These are phyloP conservation scores for Diaporthe amygdali DNA, from an alignment of 2,329 filamentous ascomycete species.

Conservation along the genomic window DNA sequence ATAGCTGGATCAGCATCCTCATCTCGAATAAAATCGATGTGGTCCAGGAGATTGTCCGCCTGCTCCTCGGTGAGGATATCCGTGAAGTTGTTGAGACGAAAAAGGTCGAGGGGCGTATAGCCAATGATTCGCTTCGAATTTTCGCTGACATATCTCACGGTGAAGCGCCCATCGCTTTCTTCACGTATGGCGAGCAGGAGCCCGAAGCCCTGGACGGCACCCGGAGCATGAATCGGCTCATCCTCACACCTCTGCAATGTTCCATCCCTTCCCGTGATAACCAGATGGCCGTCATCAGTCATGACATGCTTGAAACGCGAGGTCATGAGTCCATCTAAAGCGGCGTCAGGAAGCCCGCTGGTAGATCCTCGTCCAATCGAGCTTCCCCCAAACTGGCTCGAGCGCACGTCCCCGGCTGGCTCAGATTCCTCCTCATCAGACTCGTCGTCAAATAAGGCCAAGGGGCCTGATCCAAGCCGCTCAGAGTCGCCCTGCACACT, in stretches of 20 bases:
- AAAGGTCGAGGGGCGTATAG: conserved; percentile 77
- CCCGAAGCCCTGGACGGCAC: conserved; percentile 82
- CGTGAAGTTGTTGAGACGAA: conserved; percentile 76
- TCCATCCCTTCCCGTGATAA: conserved; percentile 80
- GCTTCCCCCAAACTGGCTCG: neutral
- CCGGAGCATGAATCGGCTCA: conserved; percentile 87
- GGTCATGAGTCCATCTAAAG: conserved; percentile 57
- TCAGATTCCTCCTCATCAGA: conserved; percentile 37
- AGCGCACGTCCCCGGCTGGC: conserved; percentile 5
- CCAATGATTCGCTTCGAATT: conserved; percentile 79
- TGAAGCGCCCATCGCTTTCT: conserved; percentile 68
- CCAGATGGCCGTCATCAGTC: conserved; percentile 78
- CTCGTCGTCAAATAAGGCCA: conserved; percentile 33
- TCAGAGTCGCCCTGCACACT: conserved; percentile 52
- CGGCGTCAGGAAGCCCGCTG: neutral
- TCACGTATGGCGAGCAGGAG: conserved; percentile 77
- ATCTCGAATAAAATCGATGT: conserved; percentile 86
- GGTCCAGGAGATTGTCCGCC: conserved; percentile 81
- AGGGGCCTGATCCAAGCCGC: conserved; percentile 41
- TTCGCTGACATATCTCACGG: conserved; percentile 79
- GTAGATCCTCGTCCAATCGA: conserved; percentile 7
- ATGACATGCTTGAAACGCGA: conserved; percentile 79
- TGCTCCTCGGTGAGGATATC: conserved; percentile 86
- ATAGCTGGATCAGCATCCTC: conserved; percentile 76
- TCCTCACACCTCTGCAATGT: conserved; percentile 84